Evolutionary conservation across 495 filamentous ascomycete species (phyloP).

Genomic region (Lophiotrema nucula): DNA sequence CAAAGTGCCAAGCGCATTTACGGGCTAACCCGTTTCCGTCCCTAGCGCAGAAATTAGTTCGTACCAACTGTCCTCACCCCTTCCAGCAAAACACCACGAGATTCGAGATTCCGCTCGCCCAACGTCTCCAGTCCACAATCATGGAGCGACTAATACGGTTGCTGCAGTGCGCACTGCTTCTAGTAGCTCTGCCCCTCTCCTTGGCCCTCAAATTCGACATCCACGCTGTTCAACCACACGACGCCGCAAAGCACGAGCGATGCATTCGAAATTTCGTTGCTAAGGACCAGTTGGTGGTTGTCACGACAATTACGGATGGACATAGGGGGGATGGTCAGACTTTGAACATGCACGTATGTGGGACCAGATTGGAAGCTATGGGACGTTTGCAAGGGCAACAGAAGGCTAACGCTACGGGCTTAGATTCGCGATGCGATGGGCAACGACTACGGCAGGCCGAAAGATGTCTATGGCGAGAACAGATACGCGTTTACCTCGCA

Average conservation of each 20-base stretch:
- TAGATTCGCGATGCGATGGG: slow-evolving; percentile 93
- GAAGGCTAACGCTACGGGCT: slow-evolving; percentile 4
- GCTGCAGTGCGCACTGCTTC: slow-evolving; percentile 26
- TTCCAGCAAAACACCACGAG: slow-evolving; percentile 10
- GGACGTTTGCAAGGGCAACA: background rate
- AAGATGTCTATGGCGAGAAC: slow-evolving; percentile 87
- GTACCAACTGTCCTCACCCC: slow-evolving; percentile 4
- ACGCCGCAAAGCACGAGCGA: slow-evolving; percentile 63
- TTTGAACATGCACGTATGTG: slow-evolving; percentile 91
- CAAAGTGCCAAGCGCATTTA: too few relatives aligned
- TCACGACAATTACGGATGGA: slow-evolving; percentile 87
- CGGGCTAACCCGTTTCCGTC: too few relatives aligned
- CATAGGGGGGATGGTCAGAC: slow-evolving; percentile 86
- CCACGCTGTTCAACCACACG: slow-evolving; percentile 61
- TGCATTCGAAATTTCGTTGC: slow-evolving; percentile 97
- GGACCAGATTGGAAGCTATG: background rate
- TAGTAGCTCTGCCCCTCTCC: slow-evolving; percentile 52
- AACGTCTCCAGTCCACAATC: slow-evolving; percentile 6
- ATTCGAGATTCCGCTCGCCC: slow-evolving; percentile 3
- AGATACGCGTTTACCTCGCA: slow-evolving; percentile 95
- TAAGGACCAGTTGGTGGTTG: slow-evolving; percentile 93
- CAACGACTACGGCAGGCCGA: slow-evolving; percentile 90
- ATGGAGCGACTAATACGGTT: slow-evolving; percentile 30
- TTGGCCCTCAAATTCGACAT: slow-evolving; percentile 93
- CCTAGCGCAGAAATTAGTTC: too few relatives aligned